Percentiles rank a stretch among this genome's conserved stretches.
These are phyloP conservation scores for Suillus discolor DNA, from an alignment of 768 basidiomycete species.

Conservation along the genomic window DNA sequence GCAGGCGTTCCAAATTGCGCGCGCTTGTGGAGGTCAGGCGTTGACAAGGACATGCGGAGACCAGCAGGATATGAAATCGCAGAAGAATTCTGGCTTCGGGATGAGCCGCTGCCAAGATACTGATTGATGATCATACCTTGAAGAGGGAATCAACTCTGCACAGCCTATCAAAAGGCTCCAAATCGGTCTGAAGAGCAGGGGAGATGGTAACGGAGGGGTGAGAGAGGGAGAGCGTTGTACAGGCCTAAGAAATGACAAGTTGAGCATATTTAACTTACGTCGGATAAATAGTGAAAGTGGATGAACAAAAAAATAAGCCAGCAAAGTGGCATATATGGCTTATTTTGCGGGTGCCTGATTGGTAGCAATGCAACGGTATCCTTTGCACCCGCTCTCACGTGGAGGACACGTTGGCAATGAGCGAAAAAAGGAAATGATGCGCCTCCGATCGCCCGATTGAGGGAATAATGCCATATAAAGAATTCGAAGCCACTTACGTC, in stretches of 20 bases:
- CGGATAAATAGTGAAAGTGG: conserved; percentile 20
- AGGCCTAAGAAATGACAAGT: conserved; percentile 45
- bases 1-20: conserved; percentile 14
- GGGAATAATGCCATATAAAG: conserved; percentile 3
- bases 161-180: conserved; percentile 63
- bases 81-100: conserved; percentile 11
- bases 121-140: conserved; percentile 23
- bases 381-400: conserved; percentile 10
- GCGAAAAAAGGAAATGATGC: conserved; percentile 10
- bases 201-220: conserved; percentile 47
- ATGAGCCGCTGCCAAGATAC: conserved; percentile 21
- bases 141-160: conserved; percentile 42
- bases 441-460: conserved; percentile 8
- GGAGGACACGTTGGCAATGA: conserved; percentile 19
- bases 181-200: conserved; percentile 62
- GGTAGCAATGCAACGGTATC: conserved; percentile 10
- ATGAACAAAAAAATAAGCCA: conserved; percentile 13
- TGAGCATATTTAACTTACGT: conserved; percentile 16
- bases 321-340: neutral
- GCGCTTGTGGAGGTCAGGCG: conserved; percentile 33
- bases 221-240: conserved; percentile 54
- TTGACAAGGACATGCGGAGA: conserved; percentile 39
- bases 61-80: conserved; percentile 7
- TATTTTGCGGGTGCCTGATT: neutral
- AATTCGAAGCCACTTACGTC: conserved; percentile 46